Evolutionary conservation across 805 yeast species (phyloP).

Genomic region (Saccharomycopsis amapae): DNA sequence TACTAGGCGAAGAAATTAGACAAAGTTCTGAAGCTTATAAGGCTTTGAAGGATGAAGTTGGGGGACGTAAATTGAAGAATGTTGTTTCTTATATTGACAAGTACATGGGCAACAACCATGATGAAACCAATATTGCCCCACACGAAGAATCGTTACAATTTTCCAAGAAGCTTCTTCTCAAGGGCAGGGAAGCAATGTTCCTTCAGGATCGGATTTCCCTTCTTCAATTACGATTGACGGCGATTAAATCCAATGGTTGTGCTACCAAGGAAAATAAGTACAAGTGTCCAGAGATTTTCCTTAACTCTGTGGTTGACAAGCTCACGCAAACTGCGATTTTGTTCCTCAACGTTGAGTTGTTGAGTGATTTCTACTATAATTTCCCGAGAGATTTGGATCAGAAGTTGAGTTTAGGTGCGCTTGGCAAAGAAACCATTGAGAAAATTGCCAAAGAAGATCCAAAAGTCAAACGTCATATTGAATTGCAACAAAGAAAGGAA

Average conservation of each 20-base stretch:
- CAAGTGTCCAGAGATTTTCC: conserved; percentile 89
- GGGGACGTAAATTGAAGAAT: conserved; percentile 76
- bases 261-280: conserved; percentile 71
- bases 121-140: conserved; percentile 21
- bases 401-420: conserved; percentile 47
- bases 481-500: conserved; percentile 88
- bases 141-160: conserved; percentile 77
- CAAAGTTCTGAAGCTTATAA: conserved; percentile 68
- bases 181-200: conserved; percentile 82
- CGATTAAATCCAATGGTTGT: conserved; percentile 71
- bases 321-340: conserved; percentile 88
- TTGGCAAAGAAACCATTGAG: conserved; percentile 75
- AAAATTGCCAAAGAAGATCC: conserved; percentile 92
- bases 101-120: conserved; percentile 11
- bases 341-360: conserved; percentile 85
- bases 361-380: conserved; percentile 92
- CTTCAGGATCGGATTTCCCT: conserved; percentile 65
- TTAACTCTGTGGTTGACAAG: conserved; percentile 88
- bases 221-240: conserved; percentile 66
- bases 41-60: conserved; percentile 59
- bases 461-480: conserved; percentile 81
- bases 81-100: conserved; percentile 60
- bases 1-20: conserved; percentile 75
- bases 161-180: conserved; percentile 61
- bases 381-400: conserved; percentile 91